These are phyloP conservation scores for Fragilariopsis cylindrus DNA, from an alignment of 108 stramenopile species.

Conservation along the genomic window DNA sequence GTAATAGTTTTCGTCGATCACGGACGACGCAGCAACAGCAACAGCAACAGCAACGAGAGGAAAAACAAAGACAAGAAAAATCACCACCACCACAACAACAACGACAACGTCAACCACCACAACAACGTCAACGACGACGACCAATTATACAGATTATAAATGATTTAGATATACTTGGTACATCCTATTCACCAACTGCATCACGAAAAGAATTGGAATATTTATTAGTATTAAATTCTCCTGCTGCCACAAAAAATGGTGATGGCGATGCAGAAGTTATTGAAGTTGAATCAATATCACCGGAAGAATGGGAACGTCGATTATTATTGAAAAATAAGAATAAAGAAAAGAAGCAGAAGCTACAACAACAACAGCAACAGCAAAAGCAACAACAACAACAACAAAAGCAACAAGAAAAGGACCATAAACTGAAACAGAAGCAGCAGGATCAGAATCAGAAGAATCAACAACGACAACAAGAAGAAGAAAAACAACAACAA, in stretches of 20 bases:
- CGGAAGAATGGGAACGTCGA: constrained; percentile 13
- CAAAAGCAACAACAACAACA: not conserved
- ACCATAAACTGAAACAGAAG: not conserved
- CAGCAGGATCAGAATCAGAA: not conserved
- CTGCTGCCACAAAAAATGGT: not conserved
- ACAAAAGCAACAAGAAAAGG: not conserved
- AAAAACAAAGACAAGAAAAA: not conserved
- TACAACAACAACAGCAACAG: not conserved
- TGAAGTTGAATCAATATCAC: constrained; percentile 9
- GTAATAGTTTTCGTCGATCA: not conserved
- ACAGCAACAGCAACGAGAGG: not conserved
- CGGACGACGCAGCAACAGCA: not conserved
- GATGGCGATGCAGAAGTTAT: not conserved
- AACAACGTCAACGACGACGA: not conserved
- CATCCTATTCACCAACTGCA: constrained; percentile 10
- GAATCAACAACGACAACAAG: not conserved
- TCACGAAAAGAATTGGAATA: constrained; percentile 8
- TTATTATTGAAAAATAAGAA: not conserved
- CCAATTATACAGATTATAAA: not conserved
- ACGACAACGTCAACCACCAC: not conserved
- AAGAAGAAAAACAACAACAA: not conserved
- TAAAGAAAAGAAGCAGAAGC: not conserved
- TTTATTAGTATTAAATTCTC: not conserved
- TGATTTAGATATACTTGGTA: not conserved
- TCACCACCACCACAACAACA: not conserved